A percentile compares a stretch with the other conserved stretches of the same genome.
Evolutionary conservation across 139 green algal species (phyloP).

Genomic region (Parachlorella kessleri): DNA sequence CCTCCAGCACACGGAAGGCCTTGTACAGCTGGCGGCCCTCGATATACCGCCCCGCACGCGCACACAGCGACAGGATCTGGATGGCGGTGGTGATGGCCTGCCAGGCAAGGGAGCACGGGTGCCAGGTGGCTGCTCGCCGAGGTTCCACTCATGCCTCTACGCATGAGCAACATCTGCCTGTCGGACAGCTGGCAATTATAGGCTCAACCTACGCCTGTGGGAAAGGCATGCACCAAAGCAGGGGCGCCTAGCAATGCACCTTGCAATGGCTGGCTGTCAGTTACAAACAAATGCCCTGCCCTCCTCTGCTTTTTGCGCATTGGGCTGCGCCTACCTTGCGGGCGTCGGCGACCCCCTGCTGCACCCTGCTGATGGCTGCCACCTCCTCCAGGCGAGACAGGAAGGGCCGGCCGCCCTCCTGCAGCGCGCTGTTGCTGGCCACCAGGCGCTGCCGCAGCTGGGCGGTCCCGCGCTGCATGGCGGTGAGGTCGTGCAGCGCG

Average conservation of each 20-base stretch:
- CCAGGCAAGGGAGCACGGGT: no score
- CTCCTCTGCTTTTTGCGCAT: no score
- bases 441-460: conserved; percentile 41
- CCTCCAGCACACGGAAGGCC: conserved; percentile 56
- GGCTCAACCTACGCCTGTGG: no score
- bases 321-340: conserved; percentile 28
- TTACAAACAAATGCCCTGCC: no score
- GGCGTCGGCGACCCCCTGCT: conserved; percentile 19
- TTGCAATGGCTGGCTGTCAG: no score
- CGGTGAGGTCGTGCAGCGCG: conserved; percentile 56
- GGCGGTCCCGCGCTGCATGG: conserved; percentile 30
- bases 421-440: conserved; percentile 38
- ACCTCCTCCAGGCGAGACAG: conserved; percentile 24
- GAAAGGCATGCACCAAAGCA: no score
- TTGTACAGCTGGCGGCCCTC: conserved; percentile 56
- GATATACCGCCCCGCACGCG: conserved; percentile 39
- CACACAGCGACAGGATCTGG: conserved; percentile 56
- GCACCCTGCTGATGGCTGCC: conserved; percentile 14
- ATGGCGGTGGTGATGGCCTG: no score
- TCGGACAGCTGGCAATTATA: no score
- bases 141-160: no score
- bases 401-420: conserved; percentile 34
- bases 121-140: no score
- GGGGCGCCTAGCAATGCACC: no score
- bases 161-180: background rate